A percentile compares a stretch with the other conserved stretches of the same genome.
phyloP scores from a whole-genome alignment of 352 stramenopile genomes.

The Globisporangium irregulare region DNA sequence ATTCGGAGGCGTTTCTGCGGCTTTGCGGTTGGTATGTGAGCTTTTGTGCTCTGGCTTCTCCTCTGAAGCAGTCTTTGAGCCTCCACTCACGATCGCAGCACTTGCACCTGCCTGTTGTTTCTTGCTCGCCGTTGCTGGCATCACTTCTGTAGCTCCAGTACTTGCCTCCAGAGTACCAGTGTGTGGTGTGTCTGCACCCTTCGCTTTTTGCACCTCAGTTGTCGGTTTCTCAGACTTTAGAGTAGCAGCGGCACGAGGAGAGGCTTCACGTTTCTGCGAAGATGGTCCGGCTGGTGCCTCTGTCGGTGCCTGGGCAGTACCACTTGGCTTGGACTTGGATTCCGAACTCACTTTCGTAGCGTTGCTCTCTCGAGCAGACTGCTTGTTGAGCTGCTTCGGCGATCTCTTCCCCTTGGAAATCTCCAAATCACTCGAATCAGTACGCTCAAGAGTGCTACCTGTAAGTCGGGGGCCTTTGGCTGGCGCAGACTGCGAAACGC shows the following conservation, averaged over 20 bases:
- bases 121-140: background rate
- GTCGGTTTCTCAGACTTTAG: background rate
- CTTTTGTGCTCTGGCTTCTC: background rate
- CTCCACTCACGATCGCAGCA: background rate
- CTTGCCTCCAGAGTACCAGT: background rate
- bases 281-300: background rate
- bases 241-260: background rate
- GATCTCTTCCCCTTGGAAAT: slow-evolving; percentile 16
- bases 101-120: background rate
- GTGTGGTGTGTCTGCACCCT: background rate
- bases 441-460: background rate
- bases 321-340: background rate
- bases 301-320: background rate
- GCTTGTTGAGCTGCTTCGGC: slow-evolving; percentile 15
- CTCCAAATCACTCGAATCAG: slow-evolving; percentile 17
- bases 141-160: background rate
- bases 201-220: background rate
- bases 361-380: slow-evolving; percentile 6
- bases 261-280: background rate
- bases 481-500: background rate
- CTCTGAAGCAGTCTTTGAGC: background rate
- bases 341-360: slow-evolving; percentile 2
- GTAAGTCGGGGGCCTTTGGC: background rate
- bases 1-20: slow-evolving; percentile 2
- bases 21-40: background rate